Conservation (phyloP, 1,139 yeast species). For the Geotrichum carabidarum region DNA sequence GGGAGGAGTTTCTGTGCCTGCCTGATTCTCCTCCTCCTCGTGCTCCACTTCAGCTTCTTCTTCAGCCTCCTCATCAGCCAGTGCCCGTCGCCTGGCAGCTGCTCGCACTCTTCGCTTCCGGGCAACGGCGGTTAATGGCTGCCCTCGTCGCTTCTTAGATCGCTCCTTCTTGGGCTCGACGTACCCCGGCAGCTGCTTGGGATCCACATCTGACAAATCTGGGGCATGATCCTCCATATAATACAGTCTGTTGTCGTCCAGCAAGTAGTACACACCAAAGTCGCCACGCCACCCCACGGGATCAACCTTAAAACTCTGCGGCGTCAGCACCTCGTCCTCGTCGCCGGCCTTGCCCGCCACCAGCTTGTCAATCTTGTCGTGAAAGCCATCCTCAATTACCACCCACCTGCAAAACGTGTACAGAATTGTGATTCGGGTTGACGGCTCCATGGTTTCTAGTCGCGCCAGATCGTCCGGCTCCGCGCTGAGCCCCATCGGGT, state of each 20-base stretch:
- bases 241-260: conserved; percentile 38
- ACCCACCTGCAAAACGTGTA: conserved; percentile 28
- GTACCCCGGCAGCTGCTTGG: not conserved
- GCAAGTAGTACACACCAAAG: conserved; percentile 32
- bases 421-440: conserved; percentile 24
- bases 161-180: conserved; percentile 7
- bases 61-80: conserved; percentile 14
- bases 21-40: conserved; percentile 16
- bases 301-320: conserved; percentile 27
- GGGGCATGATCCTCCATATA: conserved; percentile 28
- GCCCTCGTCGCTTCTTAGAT: conserved; percentile 5
- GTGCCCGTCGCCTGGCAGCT: conserved; percentile 16
- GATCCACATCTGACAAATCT: conserved; percentile 22
- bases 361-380: conserved; percentile 26
- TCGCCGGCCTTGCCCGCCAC: conserved; percentile 21
- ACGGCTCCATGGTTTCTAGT: conserved; percentile 15
- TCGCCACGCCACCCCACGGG: conserved; percentile 36
- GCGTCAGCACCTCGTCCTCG: conserved; percentile 5
- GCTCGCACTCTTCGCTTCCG: conserved; percentile 15
- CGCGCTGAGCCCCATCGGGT: conserved; percentile 14
- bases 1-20: conserved; percentile 15
- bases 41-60: conserved; percentile 14
- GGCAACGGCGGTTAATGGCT: conserved; percentile 6
- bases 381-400: conserved; percentile 26
- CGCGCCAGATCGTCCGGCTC: conserved; percentile 1